Evolutionary conservation across 306 rosid species (phyloP).

Genomic region (Sophora flavescens): DNA sequence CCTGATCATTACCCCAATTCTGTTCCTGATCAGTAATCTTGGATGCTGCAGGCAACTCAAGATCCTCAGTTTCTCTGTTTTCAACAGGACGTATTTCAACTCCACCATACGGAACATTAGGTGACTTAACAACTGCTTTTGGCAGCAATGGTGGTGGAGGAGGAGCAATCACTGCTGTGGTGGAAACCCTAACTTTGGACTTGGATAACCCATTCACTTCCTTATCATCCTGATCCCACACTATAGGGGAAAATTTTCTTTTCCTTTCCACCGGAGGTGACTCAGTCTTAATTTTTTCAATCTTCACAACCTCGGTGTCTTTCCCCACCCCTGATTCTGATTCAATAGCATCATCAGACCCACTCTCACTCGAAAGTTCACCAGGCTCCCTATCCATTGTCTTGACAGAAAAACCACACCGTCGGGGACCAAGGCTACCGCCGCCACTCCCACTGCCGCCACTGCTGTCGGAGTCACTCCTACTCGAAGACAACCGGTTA

Average conservation of each 20-base stretch:
- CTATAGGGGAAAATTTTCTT: conserved; percentile 88
- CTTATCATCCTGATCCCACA: conserved; percentile 94
- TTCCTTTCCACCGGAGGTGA: conserved; percentile 65
- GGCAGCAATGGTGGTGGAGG: conserved; percentile 66
- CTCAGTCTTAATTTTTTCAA: conserved; percentile 57
- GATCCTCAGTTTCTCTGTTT: conserved; percentile 44
- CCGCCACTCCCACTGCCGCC: conserved; percentile 44
- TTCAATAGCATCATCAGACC: conserved; percentile 88
- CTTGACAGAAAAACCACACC: conserved; percentile 60
- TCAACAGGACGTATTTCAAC: conserved; percentile 54
- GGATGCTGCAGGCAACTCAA: conserved; percentile 40
- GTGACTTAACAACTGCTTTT: conserved; percentile 59
- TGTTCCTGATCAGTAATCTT: conserved; percentile 47
- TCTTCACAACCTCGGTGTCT: conserved; percentile 48
- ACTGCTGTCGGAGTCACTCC: conserved; percentile 76
- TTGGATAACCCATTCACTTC: conserved; percentile 51
- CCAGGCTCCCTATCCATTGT: conserved; percentile 87
- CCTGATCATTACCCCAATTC: conserved; percentile 51
- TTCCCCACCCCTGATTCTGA: conserved; percentile 53
- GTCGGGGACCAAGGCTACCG: conserved; percentile 59
- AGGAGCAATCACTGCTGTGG: conserved; percentile 43
- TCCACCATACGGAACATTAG: conserved; percentile 53
- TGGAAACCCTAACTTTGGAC: conserved; percentile 56
- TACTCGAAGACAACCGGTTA: conserved; percentile 61
- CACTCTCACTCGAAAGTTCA: conserved; percentile 95